Percentiles rank a stretch among this genome's conserved stretches.
These are phyloP conservation scores for Suillus lakei DNA, from an alignment of 768 basidiomycete genomes.

Conservation along the genomic window DNA sequence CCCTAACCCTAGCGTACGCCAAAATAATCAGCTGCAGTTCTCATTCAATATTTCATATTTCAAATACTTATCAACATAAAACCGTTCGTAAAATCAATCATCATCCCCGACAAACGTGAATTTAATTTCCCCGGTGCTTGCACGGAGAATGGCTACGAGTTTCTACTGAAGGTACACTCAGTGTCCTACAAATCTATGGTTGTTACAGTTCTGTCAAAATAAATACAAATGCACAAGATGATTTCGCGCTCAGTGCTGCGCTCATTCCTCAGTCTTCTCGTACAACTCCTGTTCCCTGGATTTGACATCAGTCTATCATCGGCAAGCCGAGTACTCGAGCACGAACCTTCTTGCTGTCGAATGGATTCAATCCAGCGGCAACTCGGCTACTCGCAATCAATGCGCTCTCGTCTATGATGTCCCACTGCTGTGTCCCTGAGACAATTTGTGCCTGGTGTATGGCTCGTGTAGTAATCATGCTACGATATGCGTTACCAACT, in stretches of 20 bases:
- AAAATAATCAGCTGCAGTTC: no score
- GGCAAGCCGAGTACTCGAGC: background rate
- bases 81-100: no score
- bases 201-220: no score
- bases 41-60: no score
- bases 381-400: constrained; percentile 79
- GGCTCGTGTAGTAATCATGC: constrained; percentile 79
- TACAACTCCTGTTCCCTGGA: constrained; percentile 26
- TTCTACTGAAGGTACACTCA: background rate
- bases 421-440: constrained; percentile 53
- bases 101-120: no score
- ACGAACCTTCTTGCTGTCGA: constrained; percentile 41
- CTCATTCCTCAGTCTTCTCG: constrained; percentile 23
- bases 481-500: constrained; percentile 74
- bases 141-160: no score
- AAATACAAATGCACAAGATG: background rate
- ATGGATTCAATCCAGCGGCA: constrained; percentile 66
- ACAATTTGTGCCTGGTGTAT: constrained; percentile 55
- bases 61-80: no score
- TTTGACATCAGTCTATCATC: background rate
- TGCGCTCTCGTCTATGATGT: constrained; percentile 81
- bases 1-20: constrained; percentile 31
- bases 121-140: no score
- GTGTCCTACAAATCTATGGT: no score
- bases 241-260: background rate